Evolutionary conservation across 139 green algal species (phyloP), one percentile per base, ranked within the genome.

Genomic region (Gonium pectorale): DNA sequence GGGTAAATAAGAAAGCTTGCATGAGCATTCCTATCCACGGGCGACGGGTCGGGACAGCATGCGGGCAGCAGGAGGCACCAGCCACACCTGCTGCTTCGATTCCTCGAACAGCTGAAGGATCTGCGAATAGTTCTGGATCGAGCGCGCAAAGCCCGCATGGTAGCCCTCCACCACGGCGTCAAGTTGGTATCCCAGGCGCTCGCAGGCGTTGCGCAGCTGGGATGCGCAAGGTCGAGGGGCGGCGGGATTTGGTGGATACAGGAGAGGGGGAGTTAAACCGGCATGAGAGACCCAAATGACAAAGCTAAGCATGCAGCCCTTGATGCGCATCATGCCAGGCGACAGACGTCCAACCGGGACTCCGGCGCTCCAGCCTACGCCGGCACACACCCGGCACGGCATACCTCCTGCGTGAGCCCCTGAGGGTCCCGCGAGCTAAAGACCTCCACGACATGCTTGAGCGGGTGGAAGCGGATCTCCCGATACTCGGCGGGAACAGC

Each of bases 81-180:
- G n/a, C n/a, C 85, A 3, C 43, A 93, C 90, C 89, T 97, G 92
- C 35, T 93, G 73, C 74, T 93, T 93, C 0, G 93, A 86, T 4
- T 96, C 91, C 17, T 86, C 64, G 81, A 98, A 98, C 15, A 97
- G 91, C 43, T 91, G 81, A 84, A 98, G 89, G 74, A 98, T 98
- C 40, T 93, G 89, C 2, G 87, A 94, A 86, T 98, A 98, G 89
- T 98, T 97, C 71, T 97, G 95, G 64, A 98, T 95, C 21, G 94
- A 91, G 56, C 91, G 94, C 71, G 95, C 95, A 90, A 98, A 98
- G 70, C 95, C 95, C 2, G 91, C 84, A 41, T 97, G 88, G 90
- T 97, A 92, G 81, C 67, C 8, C 9, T 44, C 19, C 59, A 69
- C 41, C 64, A 67, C 56, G 6, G 59, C 33, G 31, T 83, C 62